A percentile compares a stretch with the other conserved stretches of the same genome.
These are phyloP conservation scores for Pestalotiopsis sp. DNA, from an alignment of 2,329 filamentous ascomycete genomes.

Conservation along the genomic window DNA sequence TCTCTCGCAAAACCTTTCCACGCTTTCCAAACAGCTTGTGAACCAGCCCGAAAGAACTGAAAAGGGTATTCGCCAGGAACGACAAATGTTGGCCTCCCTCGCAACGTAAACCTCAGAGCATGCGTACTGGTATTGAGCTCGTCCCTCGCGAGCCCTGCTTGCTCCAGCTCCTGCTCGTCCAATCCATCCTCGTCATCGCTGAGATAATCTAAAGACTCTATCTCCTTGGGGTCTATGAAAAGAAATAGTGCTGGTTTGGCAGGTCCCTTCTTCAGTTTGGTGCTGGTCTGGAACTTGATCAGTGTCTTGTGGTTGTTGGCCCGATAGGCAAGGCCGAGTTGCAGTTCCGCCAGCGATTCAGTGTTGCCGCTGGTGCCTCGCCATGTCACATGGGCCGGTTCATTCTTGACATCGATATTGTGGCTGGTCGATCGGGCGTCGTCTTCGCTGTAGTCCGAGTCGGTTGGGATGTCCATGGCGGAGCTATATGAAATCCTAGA, in stretches of 20 bases:
- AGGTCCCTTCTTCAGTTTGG: constrained; percentile 6
- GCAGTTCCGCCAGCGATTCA: constrained; percentile 1
- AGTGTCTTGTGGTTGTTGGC: neutral
- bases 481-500: neutral
- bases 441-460: constrained; percentile 8
- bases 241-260: constrained; percentile 9
- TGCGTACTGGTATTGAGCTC: neutral
- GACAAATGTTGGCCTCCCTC: neutral
- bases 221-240: neutral
- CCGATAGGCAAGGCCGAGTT: neutral
- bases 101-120: neutral
- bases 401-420: constrained; percentile 1
- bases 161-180: neutral
- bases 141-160: neutral
- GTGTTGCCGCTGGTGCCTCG: neutral
- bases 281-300: constrained; percentile 7
- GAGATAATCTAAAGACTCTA: neutral
- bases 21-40: constrained; percentile 4
- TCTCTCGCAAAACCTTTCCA: constrained; percentile 4
- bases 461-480: constrained; percentile 11
- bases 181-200: neutral
- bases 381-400: constrained; percentile 7
- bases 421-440: neutral
- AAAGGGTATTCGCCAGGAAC: neutral
- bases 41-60: constrained; percentile 1